phyloP scores from a whole-genome alignment of 208 protist genomes.

The Jaenimonas drosophilae region DNA sequence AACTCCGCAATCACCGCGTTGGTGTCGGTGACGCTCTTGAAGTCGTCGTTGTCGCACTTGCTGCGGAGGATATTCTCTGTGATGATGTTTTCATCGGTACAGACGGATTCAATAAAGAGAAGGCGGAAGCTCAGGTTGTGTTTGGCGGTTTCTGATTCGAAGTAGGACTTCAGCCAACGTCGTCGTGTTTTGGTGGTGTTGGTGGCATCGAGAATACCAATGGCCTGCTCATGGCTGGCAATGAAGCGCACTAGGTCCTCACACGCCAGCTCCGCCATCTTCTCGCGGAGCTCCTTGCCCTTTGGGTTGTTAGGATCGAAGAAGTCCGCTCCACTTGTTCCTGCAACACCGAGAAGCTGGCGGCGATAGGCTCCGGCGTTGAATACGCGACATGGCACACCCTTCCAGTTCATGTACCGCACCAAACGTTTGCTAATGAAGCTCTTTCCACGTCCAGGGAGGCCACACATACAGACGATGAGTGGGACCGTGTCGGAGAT shows the following conservation, averaged over 20 bases:
- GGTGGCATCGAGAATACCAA: constrained; percentile 89
- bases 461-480: constrained; percentile 84
- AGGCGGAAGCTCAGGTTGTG: constrained; percentile 44
- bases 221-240: constrained; percentile 29
- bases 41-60: constrained; percentile 89
- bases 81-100: constrained; percentile 82
- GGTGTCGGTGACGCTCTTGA: constrained; percentile 74
- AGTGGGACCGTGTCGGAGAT: constrained; percentile 65
- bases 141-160: constrained; percentile 24
- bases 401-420: constrained; percentile 90
- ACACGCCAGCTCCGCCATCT: constrained; percentile 81
- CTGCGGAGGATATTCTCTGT: constrained; percentile 83
- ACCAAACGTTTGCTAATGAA: constrained; percentile 76
- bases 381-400: constrained; percentile 80
- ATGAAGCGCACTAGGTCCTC: constrained; percentile 81
- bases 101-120: constrained; percentile 91
- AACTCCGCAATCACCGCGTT: constrained; percentile 73
- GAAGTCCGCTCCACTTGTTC: constrained; percentile 48
- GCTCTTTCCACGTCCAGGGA: constrained; percentile 84
- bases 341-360: constrained; percentile 67
- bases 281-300: constrained; percentile 61
- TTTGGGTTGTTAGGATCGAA: constrained; percentile 73
- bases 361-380: constrained; percentile 86
- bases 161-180: constrained; percentile 48
- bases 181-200: constrained; percentile 83